phyloP scores from a whole-genome alignment of 2,329 filamentous ascomycete genomes.

The Orbilia javanica region DNA sequence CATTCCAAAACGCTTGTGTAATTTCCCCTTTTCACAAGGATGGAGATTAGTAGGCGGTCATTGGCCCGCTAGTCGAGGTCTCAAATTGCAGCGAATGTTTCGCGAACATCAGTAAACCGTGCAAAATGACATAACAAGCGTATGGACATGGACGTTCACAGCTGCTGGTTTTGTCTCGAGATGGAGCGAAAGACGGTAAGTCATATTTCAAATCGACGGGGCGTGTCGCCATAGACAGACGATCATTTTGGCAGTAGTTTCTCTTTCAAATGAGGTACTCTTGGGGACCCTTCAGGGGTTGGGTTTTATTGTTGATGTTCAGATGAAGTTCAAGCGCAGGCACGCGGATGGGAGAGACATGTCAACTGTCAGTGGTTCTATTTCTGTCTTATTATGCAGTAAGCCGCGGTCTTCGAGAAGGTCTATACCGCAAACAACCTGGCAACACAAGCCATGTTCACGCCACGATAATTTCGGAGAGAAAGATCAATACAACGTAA shows the following conservation, averaged over 20 bases:
- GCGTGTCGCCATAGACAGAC: constrained; percentile 20
- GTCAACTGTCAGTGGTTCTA: constrained; percentile 31
- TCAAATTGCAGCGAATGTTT: constrained; percentile 52
- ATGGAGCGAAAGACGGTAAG: constrained; percentile 20
- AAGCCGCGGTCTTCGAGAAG: constrained; percentile 18
- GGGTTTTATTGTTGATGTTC: constrained; percentile 2
- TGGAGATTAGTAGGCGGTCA: constrained; percentile 36
- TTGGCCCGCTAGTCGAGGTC: constrained; percentile 57
- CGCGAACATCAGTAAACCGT: constrained; percentile 24
- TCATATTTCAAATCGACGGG: constrained; percentile 10
- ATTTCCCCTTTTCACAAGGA: constrained; percentile 55
- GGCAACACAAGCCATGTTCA: constrained; percentile 28
- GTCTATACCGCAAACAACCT: constrained; percentile 14
- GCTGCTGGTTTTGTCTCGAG: constrained; percentile 3
- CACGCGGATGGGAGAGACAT: constrained; percentile 28
- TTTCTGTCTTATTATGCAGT: constrained; percentile 30
- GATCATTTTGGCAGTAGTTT: constrained; percentile 16
- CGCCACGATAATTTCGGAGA: constrained; percentile 26
- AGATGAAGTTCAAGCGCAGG: constrained; percentile 23
- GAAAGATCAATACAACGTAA: constrained; percentile 7
- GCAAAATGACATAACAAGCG: constrained; percentile 35
- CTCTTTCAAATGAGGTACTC: constrained; percentile 5
- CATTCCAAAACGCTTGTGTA: constrained; percentile 55
- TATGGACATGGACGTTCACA: constrained; percentile 1
- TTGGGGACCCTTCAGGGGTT: constrained; percentile 12